Evolutionary conservation across 257 asterid species (phyloP).

Genomic region (Primulina eburnea): DNA sequence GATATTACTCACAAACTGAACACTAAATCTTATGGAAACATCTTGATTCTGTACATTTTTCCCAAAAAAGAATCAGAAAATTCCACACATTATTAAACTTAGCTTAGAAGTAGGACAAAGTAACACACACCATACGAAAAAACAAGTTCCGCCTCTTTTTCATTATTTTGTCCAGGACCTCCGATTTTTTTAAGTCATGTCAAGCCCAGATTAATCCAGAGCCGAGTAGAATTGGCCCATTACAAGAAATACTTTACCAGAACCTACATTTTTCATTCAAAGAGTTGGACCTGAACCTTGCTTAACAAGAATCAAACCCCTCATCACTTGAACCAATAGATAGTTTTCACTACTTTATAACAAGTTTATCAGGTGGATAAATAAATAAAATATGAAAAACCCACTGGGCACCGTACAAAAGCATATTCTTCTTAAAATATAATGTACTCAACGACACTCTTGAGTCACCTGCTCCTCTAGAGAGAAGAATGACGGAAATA

Average conservation of each 20-base stretch:
- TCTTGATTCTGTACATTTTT: not conserved
- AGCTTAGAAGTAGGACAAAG: conserved; percentile 18
- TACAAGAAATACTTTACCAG: not conserved
- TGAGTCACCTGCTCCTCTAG: not conserved
- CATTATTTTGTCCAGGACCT: not conserved
- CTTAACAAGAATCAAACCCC: not conserved
- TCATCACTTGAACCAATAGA: not conserved
- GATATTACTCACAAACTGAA: conserved; percentile 2
- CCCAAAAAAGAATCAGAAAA: not conserved
- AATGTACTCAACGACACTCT: not conserved
- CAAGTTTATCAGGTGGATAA: conserved; percentile 4
- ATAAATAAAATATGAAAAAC: conserved; percentile 12
- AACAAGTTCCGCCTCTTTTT: conserved; percentile 21
- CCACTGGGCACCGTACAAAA: not conserved
- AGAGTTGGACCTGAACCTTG: not conserved
- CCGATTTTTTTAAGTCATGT: not conserved
- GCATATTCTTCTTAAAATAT: not conserved
- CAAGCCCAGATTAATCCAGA: not conserved
- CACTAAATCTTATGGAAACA: conserved; percentile 14
- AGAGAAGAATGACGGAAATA: not conserved
- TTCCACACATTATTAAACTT: conserved; percentile 15
- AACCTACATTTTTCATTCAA: not conserved
- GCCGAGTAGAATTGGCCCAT: not conserved
- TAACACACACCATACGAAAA: not conserved
- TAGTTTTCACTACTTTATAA: conserved; percentile 21